Percentiles rank a stretch among this genome's conserved stretches.
phyloP scores from a whole-genome alignment of 371 early-diverging fungal genomes.

The Mucor circinelloides region DNA sequence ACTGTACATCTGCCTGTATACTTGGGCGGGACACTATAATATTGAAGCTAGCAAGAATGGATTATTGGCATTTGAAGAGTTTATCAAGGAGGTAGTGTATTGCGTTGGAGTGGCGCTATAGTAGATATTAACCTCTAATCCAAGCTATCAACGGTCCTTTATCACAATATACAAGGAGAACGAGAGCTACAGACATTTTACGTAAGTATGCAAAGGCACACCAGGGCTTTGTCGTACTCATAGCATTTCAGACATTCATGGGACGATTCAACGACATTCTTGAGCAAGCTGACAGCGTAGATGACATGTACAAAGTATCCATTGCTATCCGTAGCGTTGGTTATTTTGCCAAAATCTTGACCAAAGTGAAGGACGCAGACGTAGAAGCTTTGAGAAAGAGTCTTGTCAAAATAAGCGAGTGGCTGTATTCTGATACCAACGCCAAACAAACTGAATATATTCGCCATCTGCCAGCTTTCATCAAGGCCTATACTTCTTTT shows the following conservation, averaged over 20 bases:
- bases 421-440: slow-evolving; percentile 56
- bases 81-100: background rate
- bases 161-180: slow-evolving; percentile 15
- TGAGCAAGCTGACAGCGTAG: slow-evolving; percentile 39
- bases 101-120: no score
- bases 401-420: slow-evolving; percentile 58
- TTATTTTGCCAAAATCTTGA: slow-evolving; percentile 66
- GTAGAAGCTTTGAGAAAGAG: slow-evolving; percentile 46
- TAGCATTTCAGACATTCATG: slow-evolving; percentile 53
- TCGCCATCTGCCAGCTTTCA: slow-evolving; percentile 63
- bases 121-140: background rate
- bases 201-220: slow-evolving; percentile 10
- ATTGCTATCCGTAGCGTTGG: slow-evolving; percentile 75
- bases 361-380: slow-evolving; percentile 45
- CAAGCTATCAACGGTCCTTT: slow-evolving; percentile 12
- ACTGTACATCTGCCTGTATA: slow-evolving; percentile 48
- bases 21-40: slow-evolving; percentile 56
- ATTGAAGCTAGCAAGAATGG: slow-evolving; percentile 13
- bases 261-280: slow-evolving; percentile 43
- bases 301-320: slow-evolving; percentile 52
- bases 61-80: slow-evolving; percentile 11
- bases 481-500: slow-evolving; percentile 66
- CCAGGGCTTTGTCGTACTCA: background rate
- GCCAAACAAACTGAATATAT: slow-evolving; percentile 34
- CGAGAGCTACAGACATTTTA: slow-evolving; percentile 20